These are phyloP conservation scores for Heliophila coronopifolia DNA, from an alignment of 441 rosid species.

Conservation along the genomic window DNA sequence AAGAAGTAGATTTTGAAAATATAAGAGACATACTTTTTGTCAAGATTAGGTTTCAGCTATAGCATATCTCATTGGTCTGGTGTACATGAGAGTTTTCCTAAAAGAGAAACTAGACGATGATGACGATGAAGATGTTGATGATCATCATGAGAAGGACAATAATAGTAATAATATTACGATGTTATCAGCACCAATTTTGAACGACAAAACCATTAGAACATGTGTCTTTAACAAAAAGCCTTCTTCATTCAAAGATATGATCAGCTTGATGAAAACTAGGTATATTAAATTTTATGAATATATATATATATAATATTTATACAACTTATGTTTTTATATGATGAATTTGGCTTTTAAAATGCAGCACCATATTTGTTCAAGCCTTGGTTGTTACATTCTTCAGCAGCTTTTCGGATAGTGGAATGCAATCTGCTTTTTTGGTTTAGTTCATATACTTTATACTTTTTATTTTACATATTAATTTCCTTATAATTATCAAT, in stretches of 20 bases:
- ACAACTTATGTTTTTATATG: not conserved
- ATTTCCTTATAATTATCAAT: no score
- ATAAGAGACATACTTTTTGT: not conserved
- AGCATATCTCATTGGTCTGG: slow-evolving; percentile 42
- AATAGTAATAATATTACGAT: not conserved
- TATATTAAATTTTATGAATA: slow-evolving; percentile 6
- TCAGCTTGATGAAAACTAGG: slow-evolving; percentile 57
- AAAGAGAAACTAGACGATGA: slow-evolving; percentile 34
- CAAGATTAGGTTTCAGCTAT: slow-evolving; percentile 51
- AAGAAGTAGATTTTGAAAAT: no score
- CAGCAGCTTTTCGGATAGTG: slow-evolving; percentile 63
- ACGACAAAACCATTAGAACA: slow-evolving; percentile 22
- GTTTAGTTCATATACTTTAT: slow-evolving; percentile 28
- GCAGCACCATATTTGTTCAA: slow-evolving; percentile 63
- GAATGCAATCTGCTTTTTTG: slow-evolving; percentile 48
- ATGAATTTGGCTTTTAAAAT: not conserved
- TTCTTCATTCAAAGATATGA: slow-evolving; percentile 35
- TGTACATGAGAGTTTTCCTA: slow-evolving; percentile 77
- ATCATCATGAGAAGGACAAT: slow-evolving; percentile 10
- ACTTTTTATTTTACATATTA: not conserved
- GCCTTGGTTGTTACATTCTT: slow-evolving; percentile 72
- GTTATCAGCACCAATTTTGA: slow-evolving; percentile 47
- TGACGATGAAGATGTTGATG: slow-evolving; percentile 20
- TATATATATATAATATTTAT: not conserved
- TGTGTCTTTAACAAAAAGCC: slow-evolving; percentile 23